Percentiles rank a stretch among this genome's conserved stretches.
Evolutionary conservation across 495 filamentous ascomycete species (phyloP).

Genomic region (Lichenothelia convexa): DNA sequence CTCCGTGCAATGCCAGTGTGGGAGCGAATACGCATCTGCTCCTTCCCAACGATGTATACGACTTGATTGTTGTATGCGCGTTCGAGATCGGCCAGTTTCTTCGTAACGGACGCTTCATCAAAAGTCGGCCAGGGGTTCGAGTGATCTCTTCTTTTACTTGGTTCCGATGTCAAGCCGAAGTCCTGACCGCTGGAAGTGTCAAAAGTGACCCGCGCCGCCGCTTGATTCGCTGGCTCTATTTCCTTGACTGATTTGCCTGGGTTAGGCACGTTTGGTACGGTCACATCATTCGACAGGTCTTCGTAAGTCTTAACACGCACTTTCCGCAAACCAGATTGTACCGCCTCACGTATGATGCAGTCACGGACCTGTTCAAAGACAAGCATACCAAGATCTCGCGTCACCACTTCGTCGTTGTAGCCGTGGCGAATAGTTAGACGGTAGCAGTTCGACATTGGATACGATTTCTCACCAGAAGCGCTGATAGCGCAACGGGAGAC

Average conservation of each 20-base stretch:
- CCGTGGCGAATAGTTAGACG: constrained; percentile 47
- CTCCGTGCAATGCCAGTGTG: constrained; percentile 26
- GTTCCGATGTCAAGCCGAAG: neutral
- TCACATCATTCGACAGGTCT: neutral
- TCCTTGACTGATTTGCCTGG: neutral
- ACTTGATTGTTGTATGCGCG: constrained; percentile 38
- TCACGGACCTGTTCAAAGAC: constrained; percentile 38
- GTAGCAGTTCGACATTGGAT: constrained; percentile 40
- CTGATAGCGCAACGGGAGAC: constrained; percentile 19
- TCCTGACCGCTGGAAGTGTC: constrained; percentile 6
- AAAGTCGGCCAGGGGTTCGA: too few species aligned
- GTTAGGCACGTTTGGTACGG: neutral
- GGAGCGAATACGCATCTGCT: constrained; percentile 39
- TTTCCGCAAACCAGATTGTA: too few species aligned
- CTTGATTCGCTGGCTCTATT: too few species aligned
- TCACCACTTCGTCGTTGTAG: constrained; percentile 47
- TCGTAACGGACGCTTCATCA: neutral
- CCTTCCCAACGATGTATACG: constrained; percentile 57
- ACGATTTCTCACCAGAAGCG: too few species aligned
- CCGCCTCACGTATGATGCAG: constrained; percentile 26
- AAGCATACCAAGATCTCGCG: constrained; percentile 34
- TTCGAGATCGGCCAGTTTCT: constrained; percentile 31
- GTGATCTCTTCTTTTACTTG: constrained; percentile 1
- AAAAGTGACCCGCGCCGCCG: too few species aligned
- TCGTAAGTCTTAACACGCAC: neutral